Evolutionary conservation across 805 yeast species (phyloP).

Genomic region (Spathaspora sp.): DNA sequence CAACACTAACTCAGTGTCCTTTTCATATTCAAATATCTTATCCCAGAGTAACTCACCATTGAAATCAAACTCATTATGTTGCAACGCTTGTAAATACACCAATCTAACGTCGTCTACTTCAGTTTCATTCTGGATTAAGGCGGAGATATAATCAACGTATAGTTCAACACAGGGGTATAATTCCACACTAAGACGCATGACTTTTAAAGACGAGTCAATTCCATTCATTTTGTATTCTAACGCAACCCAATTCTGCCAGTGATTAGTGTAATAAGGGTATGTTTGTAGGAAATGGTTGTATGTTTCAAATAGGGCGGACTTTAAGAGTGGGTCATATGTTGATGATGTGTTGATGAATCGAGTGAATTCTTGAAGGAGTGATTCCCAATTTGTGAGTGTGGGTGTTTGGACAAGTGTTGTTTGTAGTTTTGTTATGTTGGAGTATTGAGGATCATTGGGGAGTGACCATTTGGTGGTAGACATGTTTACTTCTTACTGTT

Average conservation of each 20-base stretch:
- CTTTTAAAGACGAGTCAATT: conserved; percentile 39
- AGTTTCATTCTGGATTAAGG: conserved; percentile 29
- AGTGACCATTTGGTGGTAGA: not conserved
- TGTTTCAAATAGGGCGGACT: conserved; percentile 3
- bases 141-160: conserved; percentile 64
- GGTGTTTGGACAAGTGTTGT: not conserved
- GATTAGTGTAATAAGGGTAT: conserved; percentile 56
- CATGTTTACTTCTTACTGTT: too few relatives aligned
- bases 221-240: conserved; percentile 58
- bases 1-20: conserved; percentile 30
- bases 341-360: conserved; percentile 9
- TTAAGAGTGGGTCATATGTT: not conserved
- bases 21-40: conserved; percentile 60
- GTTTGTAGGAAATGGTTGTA: conserved; percentile 1
- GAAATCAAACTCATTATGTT: conserved; percentile 64
- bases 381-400: conserved; percentile 35
- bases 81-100: conserved; percentile 48
- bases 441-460: not conserved
- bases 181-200: conserved; percentile 43
- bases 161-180: conserved; percentile 56
- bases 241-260: conserved; percentile 62
- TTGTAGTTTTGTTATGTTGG: not conserved
- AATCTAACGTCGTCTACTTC: conserved; percentile 19
- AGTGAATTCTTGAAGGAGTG: conserved; percentile 27
- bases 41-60: conserved; percentile 84